Evolutionary conservation across 371 early-diverging fungal genomes (phyloP).

Genomic region (Rhizopus sp.): DNA sequence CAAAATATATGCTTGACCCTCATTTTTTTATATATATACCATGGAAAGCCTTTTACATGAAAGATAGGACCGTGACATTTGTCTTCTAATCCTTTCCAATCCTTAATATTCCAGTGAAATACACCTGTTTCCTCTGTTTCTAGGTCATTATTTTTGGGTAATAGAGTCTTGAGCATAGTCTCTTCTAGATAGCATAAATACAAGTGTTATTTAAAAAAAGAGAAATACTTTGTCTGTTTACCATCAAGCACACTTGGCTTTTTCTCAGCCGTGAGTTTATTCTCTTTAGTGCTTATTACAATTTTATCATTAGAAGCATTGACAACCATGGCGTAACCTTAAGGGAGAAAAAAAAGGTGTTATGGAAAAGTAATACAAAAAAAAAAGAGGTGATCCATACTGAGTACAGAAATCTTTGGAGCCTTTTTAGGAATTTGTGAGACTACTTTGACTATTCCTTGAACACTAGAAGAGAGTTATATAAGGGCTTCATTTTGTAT

Average conservation of each 20-base stretch:
- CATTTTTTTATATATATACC: conserved; percentile 16
- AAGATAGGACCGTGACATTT: conserved; percentile 24
- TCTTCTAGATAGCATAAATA: conserved; percentile 8
- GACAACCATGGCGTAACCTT: background rate
- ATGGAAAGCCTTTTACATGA: conserved; percentile 20
- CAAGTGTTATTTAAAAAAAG: background rate
- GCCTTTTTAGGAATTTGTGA: no score
- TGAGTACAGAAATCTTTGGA: no score
- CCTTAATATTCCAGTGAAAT: conserved; percentile 26
- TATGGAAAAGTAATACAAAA: no score
- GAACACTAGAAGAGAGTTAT: no score
- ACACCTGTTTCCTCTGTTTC: conserved; percentile 15
- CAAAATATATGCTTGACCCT: background rate
- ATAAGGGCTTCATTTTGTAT: no score
- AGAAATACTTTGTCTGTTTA: background rate
- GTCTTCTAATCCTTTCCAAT: conserved; percentile 27
- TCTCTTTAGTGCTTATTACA: background rate
- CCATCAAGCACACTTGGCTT: conserved; percentile 11
- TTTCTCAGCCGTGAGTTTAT: background rate
- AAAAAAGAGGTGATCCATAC: no score
- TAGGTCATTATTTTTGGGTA: conserved; percentile 22
- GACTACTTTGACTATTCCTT: no score
- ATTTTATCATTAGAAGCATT: background rate
- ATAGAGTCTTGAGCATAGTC: conserved; percentile 15
- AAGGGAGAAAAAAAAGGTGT: no score